These are phyloP conservation scores for Pyronema domesticum DNA, from an alignment of 495 filamentous ascomycete species.

Conservation along the genomic window DNA sequence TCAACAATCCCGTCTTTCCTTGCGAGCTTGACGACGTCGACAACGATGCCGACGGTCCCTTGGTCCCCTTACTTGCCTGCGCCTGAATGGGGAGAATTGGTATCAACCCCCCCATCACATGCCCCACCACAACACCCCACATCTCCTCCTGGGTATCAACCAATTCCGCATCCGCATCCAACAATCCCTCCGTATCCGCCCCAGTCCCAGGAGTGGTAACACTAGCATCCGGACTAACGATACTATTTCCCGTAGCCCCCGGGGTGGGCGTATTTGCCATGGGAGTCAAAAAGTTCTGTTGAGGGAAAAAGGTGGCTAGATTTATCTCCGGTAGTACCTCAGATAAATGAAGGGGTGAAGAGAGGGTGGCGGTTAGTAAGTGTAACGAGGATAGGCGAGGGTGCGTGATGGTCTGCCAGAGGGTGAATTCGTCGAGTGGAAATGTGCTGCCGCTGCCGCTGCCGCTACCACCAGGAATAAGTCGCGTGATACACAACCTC, in stretches of 20 bases:
- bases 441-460: slow-evolving; percentile 28
- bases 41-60: too few species aligned
- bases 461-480: slow-evolving; percentile 25
- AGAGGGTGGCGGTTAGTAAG: slow-evolving; percentile 37
- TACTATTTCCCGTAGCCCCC: slow-evolving; percentile 30
- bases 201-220: slow-evolving; percentile 41
- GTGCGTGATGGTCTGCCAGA: slow-evolving; percentile 41
- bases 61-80: slow-evolving; percentile 28
- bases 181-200: slow-evolving; percentile 32
- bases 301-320: slow-evolving; percentile 32
- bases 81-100: slow-evolving; percentile 41
- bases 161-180: slow-evolving; percentile 56
- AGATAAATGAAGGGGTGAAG: slow-evolving; percentile 25
- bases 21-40: slow-evolving; percentile 10
- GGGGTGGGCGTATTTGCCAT: slow-evolving; percentile 24
- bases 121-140: slow-evolving; percentile 57
- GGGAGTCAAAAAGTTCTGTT: slow-evolving; percentile 30
- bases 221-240: slow-evolving; percentile 37
- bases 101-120: slow-evolving; percentile 15
- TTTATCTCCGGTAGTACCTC: slow-evolving; percentile 14
- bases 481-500: slow-evolving; percentile 62
- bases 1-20: slow-evolving; percentile 53
- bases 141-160: slow-evolving; percentile 63
- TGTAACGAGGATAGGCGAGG: slow-evolving; percentile 44
- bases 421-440: slow-evolving; percentile 54